Conservation (phyloP, 371 early-diverging fungal species). For the Mortierella sp. region DNA sequence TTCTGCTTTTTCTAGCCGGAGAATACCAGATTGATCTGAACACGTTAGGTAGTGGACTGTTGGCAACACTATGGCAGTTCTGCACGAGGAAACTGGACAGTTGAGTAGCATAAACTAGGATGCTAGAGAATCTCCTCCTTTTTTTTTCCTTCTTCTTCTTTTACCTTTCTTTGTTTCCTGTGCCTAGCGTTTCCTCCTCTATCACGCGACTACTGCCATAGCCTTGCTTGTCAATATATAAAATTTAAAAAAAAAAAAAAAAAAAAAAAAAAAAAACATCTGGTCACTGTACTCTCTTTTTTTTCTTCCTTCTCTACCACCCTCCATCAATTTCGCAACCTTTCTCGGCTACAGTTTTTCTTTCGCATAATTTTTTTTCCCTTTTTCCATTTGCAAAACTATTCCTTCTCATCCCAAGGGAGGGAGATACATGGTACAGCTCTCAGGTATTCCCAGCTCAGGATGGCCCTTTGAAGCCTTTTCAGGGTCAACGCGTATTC, state of each 20-base stretch:
- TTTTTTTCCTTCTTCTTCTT: background rate
- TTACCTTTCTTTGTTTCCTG: background rate
- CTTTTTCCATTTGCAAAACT: too few species aligned
- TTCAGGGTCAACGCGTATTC: too few species aligned
- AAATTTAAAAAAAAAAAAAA: slow-evolving; percentile 1
- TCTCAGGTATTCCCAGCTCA: too few species aligned
- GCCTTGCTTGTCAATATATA: background rate
- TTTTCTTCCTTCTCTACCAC: too few species aligned
- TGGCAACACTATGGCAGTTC: slow-evolving; percentile 52
- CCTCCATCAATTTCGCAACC: too few species aligned
- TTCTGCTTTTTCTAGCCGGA: slow-evolving; percentile 28
- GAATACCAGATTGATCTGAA: slow-evolving; percentile 57
- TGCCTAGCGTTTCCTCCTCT: background rate
- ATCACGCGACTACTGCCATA: background rate
- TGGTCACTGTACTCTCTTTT: too few species aligned
- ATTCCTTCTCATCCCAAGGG: too few species aligned
- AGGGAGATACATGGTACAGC: too few species aligned
- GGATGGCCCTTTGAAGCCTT: too few species aligned
- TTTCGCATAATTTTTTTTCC: too few species aligned
- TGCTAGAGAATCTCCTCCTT: background rate
- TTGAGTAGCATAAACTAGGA: background rate
- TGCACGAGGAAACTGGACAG: slow-evolving; percentile 29
- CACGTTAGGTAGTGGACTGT: slow-evolving; percentile 49
- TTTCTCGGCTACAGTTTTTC: too few species aligned
- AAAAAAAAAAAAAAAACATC: background rate